A percentile compares a stretch with the other conserved stretches of the same genome.
Evolutionary conservation across 2,329 filamentous ascomycete genomes (phyloP).

Genomic region (Dactylellina haptotyla): DNA sequence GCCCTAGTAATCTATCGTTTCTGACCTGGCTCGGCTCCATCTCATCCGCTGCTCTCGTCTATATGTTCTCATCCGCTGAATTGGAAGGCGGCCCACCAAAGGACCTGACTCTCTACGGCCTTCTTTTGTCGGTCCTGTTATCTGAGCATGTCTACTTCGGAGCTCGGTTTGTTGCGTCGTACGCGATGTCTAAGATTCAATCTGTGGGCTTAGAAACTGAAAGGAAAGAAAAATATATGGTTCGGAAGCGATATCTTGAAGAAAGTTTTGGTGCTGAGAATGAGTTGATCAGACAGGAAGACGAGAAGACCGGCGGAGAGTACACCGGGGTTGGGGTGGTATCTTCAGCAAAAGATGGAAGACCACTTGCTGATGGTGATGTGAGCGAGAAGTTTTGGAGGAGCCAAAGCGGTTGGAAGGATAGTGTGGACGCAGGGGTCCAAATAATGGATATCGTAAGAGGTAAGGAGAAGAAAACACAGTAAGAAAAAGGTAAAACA

Average conservation of each 20-base stretch:
- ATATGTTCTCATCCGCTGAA: slow-evolving; percentile 80
- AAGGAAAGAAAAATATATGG: slow-evolving; percentile 79
- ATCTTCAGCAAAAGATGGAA: slow-evolving; percentile 24
- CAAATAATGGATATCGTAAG: slow-evolving; percentile 43
- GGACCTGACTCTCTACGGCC: slow-evolving; percentile 79
- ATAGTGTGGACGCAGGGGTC: slow-evolving; percentile 39
- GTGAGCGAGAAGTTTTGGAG: slow-evolving; percentile 52
- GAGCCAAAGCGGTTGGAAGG: slow-evolving; percentile 45
- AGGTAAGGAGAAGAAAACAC: slow-evolving; percentile 46
- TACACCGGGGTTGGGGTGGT: slow-evolving; percentile 45
- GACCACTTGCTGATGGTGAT: slow-evolving; percentile 30
- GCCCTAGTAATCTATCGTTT: slow-evolving; percentile 74
- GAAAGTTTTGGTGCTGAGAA: slow-evolving; percentile 73
- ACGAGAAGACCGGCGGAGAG: slow-evolving; percentile 29
- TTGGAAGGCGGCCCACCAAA: slow-evolving; percentile 73
- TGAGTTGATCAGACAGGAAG: slow-evolving; percentile 60
- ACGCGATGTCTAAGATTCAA: slow-evolving; percentile 81
- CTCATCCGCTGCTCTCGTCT: slow-evolving; percentile 86
- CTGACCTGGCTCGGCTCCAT: slow-evolving; percentile 93
- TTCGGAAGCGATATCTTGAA: slow-evolving; percentile 81
- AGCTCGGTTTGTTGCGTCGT: slow-evolving; percentile 76
- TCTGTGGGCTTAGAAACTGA: slow-evolving; percentile 87
- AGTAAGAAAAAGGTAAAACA: slow-evolving; percentile 17
- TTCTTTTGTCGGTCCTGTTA: slow-evolving; percentile 83
- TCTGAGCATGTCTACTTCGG: slow-evolving; percentile 91